A percentile compares a stretch with the other conserved stretches of the same genome.
phyloP scores from a whole-genome alignment of 2,329 filamentous ascomycete genomes.

The Byssochlamys sp. region DNA sequence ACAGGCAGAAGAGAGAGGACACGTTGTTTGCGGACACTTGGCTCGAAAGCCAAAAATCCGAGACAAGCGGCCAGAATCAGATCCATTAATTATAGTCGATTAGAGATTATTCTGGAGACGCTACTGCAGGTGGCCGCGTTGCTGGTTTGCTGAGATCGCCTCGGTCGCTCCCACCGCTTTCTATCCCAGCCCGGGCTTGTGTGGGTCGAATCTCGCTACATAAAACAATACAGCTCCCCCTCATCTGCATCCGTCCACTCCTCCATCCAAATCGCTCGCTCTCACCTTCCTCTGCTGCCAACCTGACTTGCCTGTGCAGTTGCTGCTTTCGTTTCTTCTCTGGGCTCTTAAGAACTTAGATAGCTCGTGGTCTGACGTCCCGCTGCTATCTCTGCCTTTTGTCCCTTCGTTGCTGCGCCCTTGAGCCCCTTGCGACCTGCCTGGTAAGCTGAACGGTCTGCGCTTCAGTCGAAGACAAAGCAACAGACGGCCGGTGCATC shows the following conservation, averaged over 20 bases:
- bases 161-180: constrained; percentile 9
- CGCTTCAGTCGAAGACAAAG: neutral
- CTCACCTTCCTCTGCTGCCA: neutral
- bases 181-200: constrained; percentile 9
- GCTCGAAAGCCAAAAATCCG: constrained; percentile 7
- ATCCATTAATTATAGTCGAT: constrained; percentile 4
- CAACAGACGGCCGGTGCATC: neutral
- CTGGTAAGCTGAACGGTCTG: neutral
- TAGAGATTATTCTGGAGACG: neutral
- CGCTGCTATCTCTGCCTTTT: neutral
- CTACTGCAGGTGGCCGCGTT: constrained; percentile 4
- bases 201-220: constrained; percentile 19
- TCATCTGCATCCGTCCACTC: constrained; percentile 1
- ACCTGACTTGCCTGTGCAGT: neutral
- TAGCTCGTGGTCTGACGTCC: constrained; percentile 1
- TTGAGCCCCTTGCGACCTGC: neutral
- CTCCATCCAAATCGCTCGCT: constrained; percentile 1
- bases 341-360: neutral
- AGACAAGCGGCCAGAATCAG: constrained; percentile 13
- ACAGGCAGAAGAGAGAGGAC: neutral
- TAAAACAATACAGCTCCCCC: constrained; percentile 14
- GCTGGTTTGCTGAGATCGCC: constrained; percentile 11
- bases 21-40: neutral
- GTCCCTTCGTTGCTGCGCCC: neutral
- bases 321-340: neutral